A percentile compares a stretch with the other conserved stretches of the same genome.
Evolutionary conservation across 441 rosid genomes (phyloP).

Genomic region (Eruca vesicaria): DNA sequence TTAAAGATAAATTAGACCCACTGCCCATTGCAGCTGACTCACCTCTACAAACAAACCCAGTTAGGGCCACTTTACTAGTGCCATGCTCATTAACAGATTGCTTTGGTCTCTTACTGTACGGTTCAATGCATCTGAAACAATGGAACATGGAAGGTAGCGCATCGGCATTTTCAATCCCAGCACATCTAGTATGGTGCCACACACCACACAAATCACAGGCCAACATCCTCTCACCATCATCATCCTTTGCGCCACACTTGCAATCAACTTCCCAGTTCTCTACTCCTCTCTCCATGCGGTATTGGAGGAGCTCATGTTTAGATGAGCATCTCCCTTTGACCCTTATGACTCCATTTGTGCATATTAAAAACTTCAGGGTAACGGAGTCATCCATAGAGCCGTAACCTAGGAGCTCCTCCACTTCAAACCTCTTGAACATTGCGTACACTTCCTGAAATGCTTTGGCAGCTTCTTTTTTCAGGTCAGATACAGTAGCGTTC

Average conservation of each 20-base stretch:
- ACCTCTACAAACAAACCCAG: constrained; percentile 44
- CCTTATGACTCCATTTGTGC: constrained; percentile 39
- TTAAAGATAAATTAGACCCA: constrained; percentile 33
- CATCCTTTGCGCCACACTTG: constrained; percentile 70
- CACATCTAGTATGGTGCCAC: constrained; percentile 79
- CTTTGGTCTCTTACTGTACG: constrained; percentile 27
- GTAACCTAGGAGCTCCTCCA: constrained; percentile 46
- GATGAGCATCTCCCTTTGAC: constrained; percentile 51
- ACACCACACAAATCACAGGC: constrained; percentile 67
- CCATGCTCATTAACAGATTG: constrained; percentile 20
- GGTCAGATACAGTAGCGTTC: constrained; percentile 53
- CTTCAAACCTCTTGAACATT: constrained; percentile 61
- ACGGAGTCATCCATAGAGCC: constrained; percentile 46
- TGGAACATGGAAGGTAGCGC: constrained; percentile 45
- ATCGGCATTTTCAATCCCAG: constrained; percentile 52
- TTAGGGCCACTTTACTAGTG: constrained; percentile 9
- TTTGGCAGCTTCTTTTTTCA: constrained; percentile 51
- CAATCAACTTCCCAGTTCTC: constrained; percentile 74
- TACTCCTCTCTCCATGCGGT: constrained; percentile 64
- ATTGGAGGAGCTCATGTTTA: constrained; percentile 48
- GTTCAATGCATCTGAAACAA: constrained; percentile 41
- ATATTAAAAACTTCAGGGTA: constrained; percentile 49
- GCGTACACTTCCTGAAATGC: constrained; percentile 66
- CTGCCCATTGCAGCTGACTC: constrained; percentile 34
- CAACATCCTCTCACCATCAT: constrained; percentile 79